A percentile compares a stretch with the other conserved stretches of the same genome.
phyloP scores from a whole-genome alignment of 2,329 filamentous ascomycete genomes.

The Colletotrichum higginsianum region DNA sequence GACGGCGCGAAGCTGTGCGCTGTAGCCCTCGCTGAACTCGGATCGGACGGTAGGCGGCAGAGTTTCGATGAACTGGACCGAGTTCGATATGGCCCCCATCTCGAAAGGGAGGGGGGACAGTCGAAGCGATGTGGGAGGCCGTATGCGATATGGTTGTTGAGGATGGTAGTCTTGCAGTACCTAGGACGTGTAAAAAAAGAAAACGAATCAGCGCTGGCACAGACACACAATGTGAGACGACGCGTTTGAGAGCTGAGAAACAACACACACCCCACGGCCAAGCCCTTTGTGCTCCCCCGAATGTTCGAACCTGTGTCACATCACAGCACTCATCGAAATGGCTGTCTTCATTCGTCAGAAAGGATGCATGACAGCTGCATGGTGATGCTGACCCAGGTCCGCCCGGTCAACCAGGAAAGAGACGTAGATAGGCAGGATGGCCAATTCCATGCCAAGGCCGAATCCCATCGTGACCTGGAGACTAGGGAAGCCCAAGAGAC shows the following conservation, averaged over 20 bases:
- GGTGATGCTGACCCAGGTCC: slow-evolving; percentile 48
- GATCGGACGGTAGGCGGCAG: slow-evolving; percentile 8
- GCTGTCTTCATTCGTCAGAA: slow-evolving; percentile 43
- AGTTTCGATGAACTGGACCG: slow-evolving; percentile 14
- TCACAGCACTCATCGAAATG: slow-evolving; percentile 54
- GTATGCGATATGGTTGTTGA: slow-evolving; percentile 21
- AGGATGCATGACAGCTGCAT: slow-evolving; percentile 11
- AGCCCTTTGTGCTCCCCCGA: slow-evolving; percentile 54
- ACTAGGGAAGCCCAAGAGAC: slow-evolving; percentile 50
- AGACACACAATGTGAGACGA: slow-evolving; percentile 15
- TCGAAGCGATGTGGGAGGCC: slow-evolving; percentile 7
- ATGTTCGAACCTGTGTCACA: slow-evolving; percentile 55
- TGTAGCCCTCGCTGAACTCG: slow-evolving; percentile 28
- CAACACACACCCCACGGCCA: slow-evolving; percentile 51
- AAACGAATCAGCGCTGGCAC: background rate
- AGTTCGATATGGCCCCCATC: slow-evolving; percentile 2
- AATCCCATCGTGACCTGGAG: slow-evolving; percentile 53
- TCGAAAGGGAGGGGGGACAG: background rate
- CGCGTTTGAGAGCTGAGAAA: slow-evolving; percentile 6
- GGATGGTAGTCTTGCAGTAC: slow-evolving; percentile 3
- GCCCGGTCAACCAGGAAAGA: slow-evolving; percentile 49
- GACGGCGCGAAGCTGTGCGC: slow-evolving; percentile 14
- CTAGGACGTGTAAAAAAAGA: too few species aligned
- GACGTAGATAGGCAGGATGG: slow-evolving; percentile 51
- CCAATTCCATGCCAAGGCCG: slow-evolving; percentile 53